phyloP scores from a whole-genome alignment of 768 basidiomycete species.

The Rickenella mellea region DNA sequence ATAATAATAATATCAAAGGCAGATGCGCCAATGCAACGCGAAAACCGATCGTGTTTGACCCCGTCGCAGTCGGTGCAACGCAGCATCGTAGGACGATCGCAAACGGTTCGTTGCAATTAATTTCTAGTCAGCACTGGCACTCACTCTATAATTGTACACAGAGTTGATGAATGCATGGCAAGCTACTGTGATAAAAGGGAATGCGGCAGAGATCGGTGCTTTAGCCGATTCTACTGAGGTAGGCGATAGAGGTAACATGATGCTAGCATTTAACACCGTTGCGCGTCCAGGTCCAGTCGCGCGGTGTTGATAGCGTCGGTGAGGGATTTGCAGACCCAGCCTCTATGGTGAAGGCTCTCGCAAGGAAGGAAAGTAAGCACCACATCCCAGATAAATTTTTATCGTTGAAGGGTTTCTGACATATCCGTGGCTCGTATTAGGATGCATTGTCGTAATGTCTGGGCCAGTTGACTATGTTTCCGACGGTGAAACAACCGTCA shows the following conservation, averaged over 20 bases:
- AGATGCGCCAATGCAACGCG: conserved; percentile 52
- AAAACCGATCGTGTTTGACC: conserved; percentile 83
- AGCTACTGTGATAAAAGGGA: conserved; percentile 88
- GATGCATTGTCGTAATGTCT: conserved; percentile 73
- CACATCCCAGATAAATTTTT: too few species aligned
- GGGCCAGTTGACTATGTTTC: conserved; percentile 78
- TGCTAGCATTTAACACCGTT: background rate
- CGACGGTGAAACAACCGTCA: conserved; percentile 64
- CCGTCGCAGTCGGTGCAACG: conserved; percentile 86
- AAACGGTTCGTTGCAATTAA: conserved; percentile 30
- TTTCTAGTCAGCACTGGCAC: conserved; percentile 4
- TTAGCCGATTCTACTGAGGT: conserved; percentile 74
- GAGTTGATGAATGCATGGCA: conserved; percentile 74
- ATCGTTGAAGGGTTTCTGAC: too few species aligned
- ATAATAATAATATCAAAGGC: conserved; percentile 22
- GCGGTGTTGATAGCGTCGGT: conserved; percentile 84
- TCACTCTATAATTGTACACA: conserved; percentile 18
- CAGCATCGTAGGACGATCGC: conserved; percentile 54
- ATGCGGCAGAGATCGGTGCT: conserved; percentile 80
- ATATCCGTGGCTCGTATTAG: too few species aligned
- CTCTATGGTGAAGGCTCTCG: conserved; percentile 56
- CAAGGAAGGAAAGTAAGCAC: conserved; percentile 62
- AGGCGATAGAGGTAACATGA: conserved; percentile 1
- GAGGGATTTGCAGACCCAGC: conserved; percentile 69
- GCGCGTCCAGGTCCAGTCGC: conserved; percentile 46